Evolutionary conservation across 495 filamentous ascomycete genomes (phyloP).

Genomic region (Letharia columbiana): DNA sequence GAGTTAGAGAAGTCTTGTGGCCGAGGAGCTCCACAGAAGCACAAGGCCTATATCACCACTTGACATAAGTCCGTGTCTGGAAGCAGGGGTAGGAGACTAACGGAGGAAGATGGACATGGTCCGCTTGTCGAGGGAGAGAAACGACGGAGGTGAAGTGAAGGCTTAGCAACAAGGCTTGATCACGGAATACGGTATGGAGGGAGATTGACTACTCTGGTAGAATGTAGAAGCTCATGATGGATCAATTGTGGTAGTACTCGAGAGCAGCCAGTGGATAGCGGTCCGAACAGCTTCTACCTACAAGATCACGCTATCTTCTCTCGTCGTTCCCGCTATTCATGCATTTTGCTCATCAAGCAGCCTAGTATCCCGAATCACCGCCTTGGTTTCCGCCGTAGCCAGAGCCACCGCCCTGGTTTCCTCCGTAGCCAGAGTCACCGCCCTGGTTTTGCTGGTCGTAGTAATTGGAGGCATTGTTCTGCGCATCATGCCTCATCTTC

Average conservation of each 20-base stretch:
- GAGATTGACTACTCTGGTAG: background rate
- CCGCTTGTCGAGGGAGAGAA: background rate
- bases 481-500: constrained; percentile 56
- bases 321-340: background rate
- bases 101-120: background rate
- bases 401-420: constrained; percentile 1
- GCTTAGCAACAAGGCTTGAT: background rate
- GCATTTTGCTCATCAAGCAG: background rate
- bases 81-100: background rate
- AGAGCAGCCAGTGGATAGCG: background rate
- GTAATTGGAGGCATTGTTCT: constrained; percentile 23
- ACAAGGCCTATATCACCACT: background rate
- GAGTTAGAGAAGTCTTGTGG: too few species aligned
- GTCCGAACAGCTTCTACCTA: background rate
- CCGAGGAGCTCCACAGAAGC: background rate
- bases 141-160: background rate
- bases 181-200: background rate
- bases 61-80: background rate
- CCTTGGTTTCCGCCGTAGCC: constrained; percentile 1
- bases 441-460: constrained; percentile 11
- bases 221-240: background rate
- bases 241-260: background rate
- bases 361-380: constrained; percentile 1
- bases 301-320: background rate
- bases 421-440: background rate